phyloP scores from a whole-genome alignment of 179 eudicot species.

The Silene noctiflora region DNA sequence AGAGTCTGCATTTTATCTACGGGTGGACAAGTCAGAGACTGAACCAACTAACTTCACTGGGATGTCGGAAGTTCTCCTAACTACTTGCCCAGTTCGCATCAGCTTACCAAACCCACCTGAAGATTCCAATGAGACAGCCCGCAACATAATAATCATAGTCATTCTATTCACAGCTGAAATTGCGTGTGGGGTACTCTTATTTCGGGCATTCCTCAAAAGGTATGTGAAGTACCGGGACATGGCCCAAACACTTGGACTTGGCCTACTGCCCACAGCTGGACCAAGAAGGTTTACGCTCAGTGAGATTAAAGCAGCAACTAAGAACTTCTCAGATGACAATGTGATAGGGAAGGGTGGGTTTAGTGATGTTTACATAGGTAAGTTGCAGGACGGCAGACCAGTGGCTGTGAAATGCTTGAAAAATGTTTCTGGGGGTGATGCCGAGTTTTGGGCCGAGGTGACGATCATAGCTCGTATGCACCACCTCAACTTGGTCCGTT shows the following conservation, averaged over 20 bases:
- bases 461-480: slow-evolving; percentile 91
- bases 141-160: slow-evolving; percentile 53
- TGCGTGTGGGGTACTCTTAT: slow-evolving; percentile 53
- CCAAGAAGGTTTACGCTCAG: slow-evolving; percentile 64
- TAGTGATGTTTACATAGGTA: slow-evolving; percentile 70
- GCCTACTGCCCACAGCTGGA: slow-evolving; percentile 64
- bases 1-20: slow-evolving; percentile 40
- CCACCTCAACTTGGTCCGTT: slow-evolving; percentile 73
- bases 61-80: slow-evolving; percentile 51
- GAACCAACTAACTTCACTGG: slow-evolving; percentile 51
- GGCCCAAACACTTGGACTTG: slow-evolving; percentile 87
- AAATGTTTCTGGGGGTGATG: slow-evolving; percentile 57
- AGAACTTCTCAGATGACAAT: slow-evolving; percentile 45
- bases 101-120: slow-evolving; percentile 54
- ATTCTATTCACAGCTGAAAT: slow-evolving; percentile 56
- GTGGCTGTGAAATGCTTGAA: slow-evolving; percentile 78
- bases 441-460: slow-evolving; percentile 88
- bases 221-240: slow-evolving; percentile 80
- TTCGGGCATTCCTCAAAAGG: slow-evolving; percentile 74
- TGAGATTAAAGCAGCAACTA: slow-evolving; percentile 62
- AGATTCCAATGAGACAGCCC: slow-evolving; percentile 43
- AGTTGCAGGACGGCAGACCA: slow-evolving; percentile 59
- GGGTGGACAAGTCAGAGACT: slow-evolving; percentile 46
- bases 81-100: slow-evolving; percentile 58
- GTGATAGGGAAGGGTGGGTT: slow-evolving; percentile 70